Evolutionary conservation across 164 flowering plant species (phyloP), one percentile per base, ranked within the genome.

Genomic region (Liquidambar formosana): DNA sequence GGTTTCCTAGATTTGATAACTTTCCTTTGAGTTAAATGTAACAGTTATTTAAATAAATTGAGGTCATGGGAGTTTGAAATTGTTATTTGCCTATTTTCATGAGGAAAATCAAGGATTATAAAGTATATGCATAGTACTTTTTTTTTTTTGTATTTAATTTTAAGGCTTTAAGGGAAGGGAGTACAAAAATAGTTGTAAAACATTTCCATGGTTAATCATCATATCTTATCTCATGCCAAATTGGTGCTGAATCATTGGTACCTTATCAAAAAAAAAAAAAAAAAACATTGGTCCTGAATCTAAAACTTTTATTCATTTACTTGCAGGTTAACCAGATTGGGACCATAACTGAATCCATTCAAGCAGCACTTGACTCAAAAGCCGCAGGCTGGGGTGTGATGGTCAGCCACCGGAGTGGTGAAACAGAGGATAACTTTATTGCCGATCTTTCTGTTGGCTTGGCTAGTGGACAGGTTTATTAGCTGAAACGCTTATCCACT

Each of bases 381-480:
- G 91, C 93, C 72, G 97, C 97, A 12, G 97, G 97, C 27, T 95
- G 97, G 97, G 97, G 99, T 64, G 97, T 95, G 52, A 93, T 95
- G 99, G 97, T 89, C 78, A 92, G 97, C 82, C 99, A 95, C 80
- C 82, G 96, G 4, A 92, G 98, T 83, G 97, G 97, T 71, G 98
- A 94, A 82, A 94, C 98, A 22, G 98, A 94, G 78, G 98, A 94
- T 74, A 89, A 89, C 76, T 95, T 95, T 63, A 95, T 95, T 67
- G 99, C 99, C 19, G 99, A 95, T 80, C 88, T 95, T 23, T 88
- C 99, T 53, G 96, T 93, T 73, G 99, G 99, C 23, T 85, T 95
- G 79, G 97, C 99, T 48, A 92, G 94, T 68, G 99, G 99, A 74
- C 99, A 92, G 96, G 97, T 90, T 51, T 41, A 2, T 54, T 41